Base-by-base conservation (phyloP, 1,284 basidiomycete species). In the Schizopora paradoxa region DNA sequence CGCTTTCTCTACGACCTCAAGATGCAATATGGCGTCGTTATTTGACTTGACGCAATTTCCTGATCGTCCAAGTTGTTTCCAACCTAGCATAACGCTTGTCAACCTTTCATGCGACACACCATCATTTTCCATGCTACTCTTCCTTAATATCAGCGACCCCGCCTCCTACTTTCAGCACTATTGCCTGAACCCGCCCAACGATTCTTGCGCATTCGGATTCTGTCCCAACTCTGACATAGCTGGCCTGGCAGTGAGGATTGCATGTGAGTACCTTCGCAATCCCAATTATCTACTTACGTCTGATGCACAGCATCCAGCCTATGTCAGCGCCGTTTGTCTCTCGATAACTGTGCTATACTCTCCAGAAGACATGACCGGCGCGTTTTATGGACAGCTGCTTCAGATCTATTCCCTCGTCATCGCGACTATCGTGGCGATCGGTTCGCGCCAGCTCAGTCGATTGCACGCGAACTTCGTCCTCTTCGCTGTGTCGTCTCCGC, bases 301-400 rank as follows among this genome's bases (percentile, higher is more conserved):
- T n/a, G n/a, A n/a, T n/a, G n/a, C n/a, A n/a, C n/a, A n/a, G n/a
- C n/a, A 13, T 26, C 14, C 41, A 39, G 50, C 49, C 10, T 53
- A 53, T 39, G 21, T 49, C 3, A 51, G 46, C 1, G 45, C 33
- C 34, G 31, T 53, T 35, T 53, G 51, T 32, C n/a, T 53, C 21
- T 43, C 52, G 13, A 43, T 54, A 16, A 35, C 52, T 14, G 25
- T 52, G 13, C 51, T 49, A 36, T 54, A 54, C 37, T 45, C 51
- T 14, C 44, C 37, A 10, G 31, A 46, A 14, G 44, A 46, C 1
- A 22, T 46, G 36, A 40, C 23, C 6, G 36, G 28, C 6, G 21
- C 14, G 1, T 40, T 46, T 19, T 46, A 28, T 28, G 38, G 18
- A 28, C 44, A 46, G 22, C 13, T 46, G 13, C 29, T 46, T 11